Base-by-base conservation (phyloP, 1,284 basidiomycete species). In the Fomitopsis betulina region DNA sequence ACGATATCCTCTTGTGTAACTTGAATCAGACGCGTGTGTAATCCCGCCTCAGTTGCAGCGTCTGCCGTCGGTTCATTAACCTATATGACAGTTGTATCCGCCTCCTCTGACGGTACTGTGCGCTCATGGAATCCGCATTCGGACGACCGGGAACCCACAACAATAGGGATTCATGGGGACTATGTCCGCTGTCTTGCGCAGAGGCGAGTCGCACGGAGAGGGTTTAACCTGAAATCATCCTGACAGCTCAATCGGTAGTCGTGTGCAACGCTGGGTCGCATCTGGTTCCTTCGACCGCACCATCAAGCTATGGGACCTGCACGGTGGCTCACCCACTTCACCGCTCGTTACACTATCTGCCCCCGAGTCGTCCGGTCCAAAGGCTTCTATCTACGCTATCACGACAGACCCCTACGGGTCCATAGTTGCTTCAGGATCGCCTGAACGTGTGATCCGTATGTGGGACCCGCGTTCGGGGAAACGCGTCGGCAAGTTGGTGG, bases 231-330 rank as follows among this genome's bases (percentile, higher is more conserved):
- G 12, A 33, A 21, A 15, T 17, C 19, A 33, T 43, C 55, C 25
- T 37, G 17, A 19, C 10, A 3, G 2, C n/a, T 49, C 40, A 53
- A 53, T 64, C 64, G 57, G 57, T 64, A 91, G 88, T 66, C 85
- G 84, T 30, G 85, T 91, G 60, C 86, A 91, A 60, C 83, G 84
- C 49, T 94, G 93, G 86, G 79, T 98, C 35, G 95, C 94, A 19
- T 97, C 94, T 0, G 97, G 94, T 2, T 96, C 95, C 0, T 94
- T 99, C 61, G 97, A 99, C 75, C 82, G 92, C 17, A 91, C 89
- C 1, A 89, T 99, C 72, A 95, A 94, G 68, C 79, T 99, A 0
- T 99, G 97, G 96, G 95, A 98, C 69, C 78, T 96, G n/a, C 76
- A 75, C 12, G 76, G 79, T 9, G 54, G 60, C 61, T 61, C 74